Base-by-base conservation (phyloP, 1,284 basidiomycete genomes). In the Coniferiporia sulphurascens region DNA sequence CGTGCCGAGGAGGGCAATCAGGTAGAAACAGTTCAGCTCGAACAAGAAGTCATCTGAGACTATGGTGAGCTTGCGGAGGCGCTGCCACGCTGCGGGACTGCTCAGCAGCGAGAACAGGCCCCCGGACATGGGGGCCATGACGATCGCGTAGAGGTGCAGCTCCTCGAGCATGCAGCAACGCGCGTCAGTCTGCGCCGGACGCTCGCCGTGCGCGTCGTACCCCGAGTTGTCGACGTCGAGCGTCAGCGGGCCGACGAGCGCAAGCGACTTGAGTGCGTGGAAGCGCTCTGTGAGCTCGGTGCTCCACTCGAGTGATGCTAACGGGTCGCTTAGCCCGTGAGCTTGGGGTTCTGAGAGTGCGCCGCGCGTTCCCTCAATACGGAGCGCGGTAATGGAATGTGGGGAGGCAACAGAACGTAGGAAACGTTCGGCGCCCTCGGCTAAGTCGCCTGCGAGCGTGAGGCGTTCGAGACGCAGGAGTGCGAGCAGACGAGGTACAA, bases 21-120 rank as follows among this genome's bases (percentile, higher is more conserved):
- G 44, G 9, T n/a, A 46, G 44, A 46, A 21, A n/a, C 19, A 21
- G 44, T 46, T n/a, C 44, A n/a, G 44, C 3, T 46, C 44, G 44
- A 46, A 46, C 44, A 21, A 12, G 15, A 41, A 41, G 38, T 41
- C 44, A 15, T 41, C 51, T 8, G 34, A 32, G 51, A 19, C 19
- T 21, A 52, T 56, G 21, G 55, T 22, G 41, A 61, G 50, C n/a
- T 38, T 44, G 34, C 44, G 59, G 15, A 61, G 41, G 6, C 21
- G 48, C 6, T 35, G 35, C 59, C 59, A 61, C 13, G 59, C 56
- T n/a, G 78, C 69, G 59, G 83, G 78, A 27, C 79, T 77, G 49
- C 79, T 78, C 48, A 84, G 71, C 63, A 82, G 75, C 13, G 78
- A 79, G 64, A 82, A 80, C n/a, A 61, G 8, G 15, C 17, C n/a